Evolutionary conservation across 2,329 filamentous ascomycete species (phyloP).

Genomic region (Beauveria brongniartii): DNA sequence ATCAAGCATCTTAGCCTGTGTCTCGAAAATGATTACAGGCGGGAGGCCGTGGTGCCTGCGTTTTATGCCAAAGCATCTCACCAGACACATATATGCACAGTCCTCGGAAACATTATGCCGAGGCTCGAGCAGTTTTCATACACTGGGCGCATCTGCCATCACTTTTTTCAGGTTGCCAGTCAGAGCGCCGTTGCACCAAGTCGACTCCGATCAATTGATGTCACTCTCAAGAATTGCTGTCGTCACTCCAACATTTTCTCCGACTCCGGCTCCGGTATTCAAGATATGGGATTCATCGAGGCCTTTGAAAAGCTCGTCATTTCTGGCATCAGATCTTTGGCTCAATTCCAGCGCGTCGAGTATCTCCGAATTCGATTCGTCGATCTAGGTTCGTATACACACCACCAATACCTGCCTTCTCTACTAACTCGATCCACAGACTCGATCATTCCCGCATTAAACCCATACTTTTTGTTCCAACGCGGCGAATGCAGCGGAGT

Average conservation of each 20-base stretch:
- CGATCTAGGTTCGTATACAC: slow-evolving; percentile 50
- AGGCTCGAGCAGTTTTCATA: slow-evolving; percentile 61
- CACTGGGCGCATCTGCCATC: slow-evolving; percentile 62
- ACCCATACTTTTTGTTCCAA: slow-evolving; percentile 62
- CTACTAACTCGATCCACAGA: slow-evolving; percentile 35
- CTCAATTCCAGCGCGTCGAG: slow-evolving; percentile 49
- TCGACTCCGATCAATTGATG: slow-evolving; percentile 56
- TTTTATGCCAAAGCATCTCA: slow-evolving; percentile 54
- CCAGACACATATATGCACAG: slow-evolving; percentile 56
- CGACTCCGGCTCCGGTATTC: slow-evolving; percentile 61
- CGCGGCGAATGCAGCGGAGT: slow-evolving; percentile 57
- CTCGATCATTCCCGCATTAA: slow-evolving; percentile 60
- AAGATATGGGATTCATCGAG: slow-evolving; percentile 62
- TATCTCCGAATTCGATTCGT: slow-evolving; percentile 67
- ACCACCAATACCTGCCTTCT: background rate
- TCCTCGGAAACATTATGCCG: slow-evolving; percentile 52
- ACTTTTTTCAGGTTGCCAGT: slow-evolving; percentile 57
- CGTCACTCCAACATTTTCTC: slow-evolving; percentile 46
- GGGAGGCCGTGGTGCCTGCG: slow-evolving; percentile 51
- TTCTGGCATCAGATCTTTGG: slow-evolving; percentile 52
- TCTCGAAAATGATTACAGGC: slow-evolving; percentile 63
- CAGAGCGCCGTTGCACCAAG: slow-evolving; percentile 39
- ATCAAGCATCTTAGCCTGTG: slow-evolving; percentile 59
- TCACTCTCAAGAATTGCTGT: slow-evolving; percentile 70
- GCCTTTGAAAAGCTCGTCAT: slow-evolving; percentile 63